Base-by-base conservation (phyloP, 2,329 filamentous ascomycete genomes). In the Xylariaceae sp. region DNA sequence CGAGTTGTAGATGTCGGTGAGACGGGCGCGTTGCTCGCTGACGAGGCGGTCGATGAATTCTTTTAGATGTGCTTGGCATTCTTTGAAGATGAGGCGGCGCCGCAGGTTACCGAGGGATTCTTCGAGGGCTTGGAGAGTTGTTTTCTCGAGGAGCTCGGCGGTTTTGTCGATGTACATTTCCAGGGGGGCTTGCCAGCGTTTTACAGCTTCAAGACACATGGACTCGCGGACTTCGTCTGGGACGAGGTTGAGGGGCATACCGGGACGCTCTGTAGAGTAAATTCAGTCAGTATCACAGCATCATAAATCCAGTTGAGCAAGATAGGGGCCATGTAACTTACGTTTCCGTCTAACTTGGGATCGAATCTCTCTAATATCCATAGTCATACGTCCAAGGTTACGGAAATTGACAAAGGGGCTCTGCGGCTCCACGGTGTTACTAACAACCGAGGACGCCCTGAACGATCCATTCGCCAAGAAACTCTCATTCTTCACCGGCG, bases 141-240 rank as follows among this genome's bases (percentile, higher is more conserved):
- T 77, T 0, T 67, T 63, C 1, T 79, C 72, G 0, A 88, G 70
- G 4, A 83, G 75, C 1, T 69, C 64, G 57, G 83, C 78, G 0
- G 82, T 80, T 4, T 76, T 71, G 2, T 73, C 65, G 4, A 84
- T 70, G 51, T 84, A 83, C 0, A 67, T 74, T 0, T 77, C 69
- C 51, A 86, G 76, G 0, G 85, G 84, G 0, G 67, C 67, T 1
- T 77, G 68, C 88, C 88, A 90, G 1, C 82, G 80, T 6, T 71
- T 68, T 1, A 89, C 80, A 0, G 82, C 80, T n/a, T 81, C 73
- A 13, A 78, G 74, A 51, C 82, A 84, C 13, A 89, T 75, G 0
- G 77, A 76, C 34, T 85, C 80, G 18, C 86, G 84, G 0, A 88
- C 84, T 44, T 83, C 81, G 0, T 82, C 79, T 0, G 85, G 81